phyloP scores from a whole-genome alignment of 495 filamentous ascomycete species.

The Talaromyces liani region DNA sequence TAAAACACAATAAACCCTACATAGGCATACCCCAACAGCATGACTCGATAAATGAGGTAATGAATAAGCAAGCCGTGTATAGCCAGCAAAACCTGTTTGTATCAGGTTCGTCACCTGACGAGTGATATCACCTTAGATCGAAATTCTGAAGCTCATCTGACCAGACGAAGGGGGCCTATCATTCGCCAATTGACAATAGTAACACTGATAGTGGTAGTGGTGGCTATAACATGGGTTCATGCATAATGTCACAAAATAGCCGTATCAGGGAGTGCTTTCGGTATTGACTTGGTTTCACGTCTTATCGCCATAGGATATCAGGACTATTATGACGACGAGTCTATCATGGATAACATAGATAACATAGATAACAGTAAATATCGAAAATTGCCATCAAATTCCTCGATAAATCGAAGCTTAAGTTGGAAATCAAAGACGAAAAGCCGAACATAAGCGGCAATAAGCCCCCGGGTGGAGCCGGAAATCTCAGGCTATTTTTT shows the following conservation, averaged over 20 bases:
- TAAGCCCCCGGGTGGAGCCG: neutral
- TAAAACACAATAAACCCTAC: no score
- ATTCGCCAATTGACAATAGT: neutral
- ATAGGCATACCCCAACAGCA: neutral
- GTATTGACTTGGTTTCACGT: neutral
- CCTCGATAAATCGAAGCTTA: neutral
- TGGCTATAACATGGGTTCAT: neutral
- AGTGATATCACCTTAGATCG: neutral
- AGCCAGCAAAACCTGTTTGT: neutral
- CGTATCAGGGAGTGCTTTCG: neutral
- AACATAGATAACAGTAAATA: neutral
- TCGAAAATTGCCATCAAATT: neutral
- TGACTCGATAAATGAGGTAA: neutral
- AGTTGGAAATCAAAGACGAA: neutral
- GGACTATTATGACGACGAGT: neutral
- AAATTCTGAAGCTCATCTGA: neutral
- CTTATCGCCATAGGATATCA: neutral
- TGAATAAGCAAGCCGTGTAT: neutral
- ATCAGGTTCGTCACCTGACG: neutral
- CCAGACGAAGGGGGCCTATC: neutral
- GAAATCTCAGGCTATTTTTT: neutral
- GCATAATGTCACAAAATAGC: neutral
- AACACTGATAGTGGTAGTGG: neutral
- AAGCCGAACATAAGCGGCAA: neutral
- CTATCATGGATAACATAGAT: neutral